Conservation (phyloP, 176 grass and related monocot species). For the Leersia perrieri region DNA sequence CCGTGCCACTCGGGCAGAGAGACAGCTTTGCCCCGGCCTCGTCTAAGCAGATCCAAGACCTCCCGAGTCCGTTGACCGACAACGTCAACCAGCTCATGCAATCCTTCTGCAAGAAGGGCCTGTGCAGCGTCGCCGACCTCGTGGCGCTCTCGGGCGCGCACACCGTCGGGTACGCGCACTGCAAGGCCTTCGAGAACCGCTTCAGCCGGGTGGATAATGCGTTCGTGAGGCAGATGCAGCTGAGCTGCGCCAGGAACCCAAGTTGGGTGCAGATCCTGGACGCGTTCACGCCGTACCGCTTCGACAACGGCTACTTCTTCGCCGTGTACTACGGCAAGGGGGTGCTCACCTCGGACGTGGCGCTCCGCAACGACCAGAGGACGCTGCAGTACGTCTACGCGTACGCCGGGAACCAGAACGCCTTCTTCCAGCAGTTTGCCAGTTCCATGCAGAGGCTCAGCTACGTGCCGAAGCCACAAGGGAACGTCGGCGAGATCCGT, state of each 20-base stretch:
- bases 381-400: neutral
- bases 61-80: constrained; percentile 12
- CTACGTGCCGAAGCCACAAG: constrained; percentile 1
- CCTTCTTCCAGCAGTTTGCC: constrained; percentile 40
- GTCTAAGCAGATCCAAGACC: neutral
- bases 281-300: neutral
- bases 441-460: constrained; percentile 28
- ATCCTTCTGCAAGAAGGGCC: neutral
- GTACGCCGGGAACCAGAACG: neutral
- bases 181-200: constrained; percentile 15
- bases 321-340: constrained; percentile 9
- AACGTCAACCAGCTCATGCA: neutral
- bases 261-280: neutral
- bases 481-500: constrained; percentile 35
- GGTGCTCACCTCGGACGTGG: constrained; percentile 45
- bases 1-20: neutral
- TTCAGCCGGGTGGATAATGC: constrained; percentile 21
- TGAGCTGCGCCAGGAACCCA: neutral
- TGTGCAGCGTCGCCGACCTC: constrained; percentile 4
- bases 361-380: neutral
- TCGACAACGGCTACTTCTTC: constrained; percentile 43
- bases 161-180: constrained; percentile 17
- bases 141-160: too few relatives aligned
- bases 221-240: neutral
- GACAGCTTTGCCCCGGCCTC: constrained; percentile 9